These are phyloP conservation scores for Balakata baccata DNA, from an alignment of 345 rosid species.

Conservation along the genomic window DNA sequence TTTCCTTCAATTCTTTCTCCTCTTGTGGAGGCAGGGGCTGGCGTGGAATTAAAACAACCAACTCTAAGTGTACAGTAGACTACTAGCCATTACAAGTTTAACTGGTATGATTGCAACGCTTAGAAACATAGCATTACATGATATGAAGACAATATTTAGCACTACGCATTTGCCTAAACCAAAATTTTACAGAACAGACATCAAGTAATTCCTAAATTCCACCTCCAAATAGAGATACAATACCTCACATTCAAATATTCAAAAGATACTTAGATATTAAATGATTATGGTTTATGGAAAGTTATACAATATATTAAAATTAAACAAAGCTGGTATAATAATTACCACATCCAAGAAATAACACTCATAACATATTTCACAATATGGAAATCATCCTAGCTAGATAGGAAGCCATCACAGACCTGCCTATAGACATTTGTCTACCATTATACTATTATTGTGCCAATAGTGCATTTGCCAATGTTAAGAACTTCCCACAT, in stretches of 20 bases:
- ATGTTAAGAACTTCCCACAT: not conserved
- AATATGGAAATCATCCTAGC: not conserved
- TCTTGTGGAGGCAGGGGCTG: conserved; percentile 86
- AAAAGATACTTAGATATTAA: too few species aligned
- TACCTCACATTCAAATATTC: too few species aligned
- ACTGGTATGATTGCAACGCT: not conserved
- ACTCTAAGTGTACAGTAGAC: not conserved
- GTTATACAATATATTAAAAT: too few species aligned
- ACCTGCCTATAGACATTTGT: not conserved
- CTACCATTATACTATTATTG: not conserved
- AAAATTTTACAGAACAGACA: too few species aligned
- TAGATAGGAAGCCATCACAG: not conserved
- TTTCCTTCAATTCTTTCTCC: conserved; percentile 80
- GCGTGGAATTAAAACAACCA: conserved; percentile 12
- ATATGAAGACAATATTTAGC: not conserved
- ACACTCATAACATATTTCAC: not conserved
- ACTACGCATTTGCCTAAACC: too few species aligned
- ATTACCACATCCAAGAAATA: not conserved
- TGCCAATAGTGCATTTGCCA: too few species aligned
- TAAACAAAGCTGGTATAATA: too few species aligned
- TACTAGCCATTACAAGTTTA: not conserved
- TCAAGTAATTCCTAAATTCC: too few species aligned
- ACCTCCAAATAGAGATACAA: too few species aligned
- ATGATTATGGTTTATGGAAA: too few species aligned
- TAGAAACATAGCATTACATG: not conserved